Conservation (phyloP, 2,329 filamentous ascomycete genomes). For the Venturia asperata region DNA sequence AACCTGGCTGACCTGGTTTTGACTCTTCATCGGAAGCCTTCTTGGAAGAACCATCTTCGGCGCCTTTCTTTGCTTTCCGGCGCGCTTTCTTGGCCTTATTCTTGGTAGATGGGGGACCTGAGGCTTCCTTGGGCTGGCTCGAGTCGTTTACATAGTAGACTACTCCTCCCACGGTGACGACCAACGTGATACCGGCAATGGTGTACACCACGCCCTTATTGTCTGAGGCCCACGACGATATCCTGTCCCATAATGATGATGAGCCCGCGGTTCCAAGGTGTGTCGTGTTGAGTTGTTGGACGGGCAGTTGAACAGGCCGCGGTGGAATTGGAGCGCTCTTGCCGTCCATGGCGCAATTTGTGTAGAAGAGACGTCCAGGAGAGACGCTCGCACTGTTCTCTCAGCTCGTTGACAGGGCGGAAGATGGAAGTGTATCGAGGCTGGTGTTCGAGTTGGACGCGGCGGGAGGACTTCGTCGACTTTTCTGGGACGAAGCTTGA, state of each 20-base stretch:
- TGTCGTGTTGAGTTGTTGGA: constrained; percentile 35
- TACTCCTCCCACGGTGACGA: constrained; percentile 83
- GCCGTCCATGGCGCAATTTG: constrained; percentile 15
- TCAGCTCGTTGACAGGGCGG: neutral
- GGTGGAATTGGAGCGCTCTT: constrained; percentile 30
- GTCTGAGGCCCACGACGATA: constrained; percentile 87
- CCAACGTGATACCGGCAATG: constrained; percentile 86
- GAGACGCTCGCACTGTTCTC: neutral
- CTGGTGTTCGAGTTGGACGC: neutral
- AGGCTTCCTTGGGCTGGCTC: constrained; percentile 33
- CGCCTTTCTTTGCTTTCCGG: constrained; percentile 47
- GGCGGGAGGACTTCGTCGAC: neutral
- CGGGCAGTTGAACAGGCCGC: constrained; percentile 25
- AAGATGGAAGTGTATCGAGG: neutral
- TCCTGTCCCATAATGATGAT: constrained; percentile 76
- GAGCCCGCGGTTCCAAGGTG: constrained; percentile 39
- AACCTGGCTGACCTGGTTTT: constrained; percentile 3
- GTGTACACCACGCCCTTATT: constrained; percentile 96
- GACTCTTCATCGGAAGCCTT: constrained; percentile 4
- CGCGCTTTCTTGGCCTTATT: constrained; percentile 90
- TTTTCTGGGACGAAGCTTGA: neutral
- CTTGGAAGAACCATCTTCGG: neutral
- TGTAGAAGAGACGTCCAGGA: neutral
- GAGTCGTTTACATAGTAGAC: constrained; percentile 76
- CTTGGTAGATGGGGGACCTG: constrained; percentile 54